Evolutionary conservation across 2,329 filamentous ascomycete genomes (phyloP).

Genomic region (Magnaporthiopsis rhizophila): DNA sequence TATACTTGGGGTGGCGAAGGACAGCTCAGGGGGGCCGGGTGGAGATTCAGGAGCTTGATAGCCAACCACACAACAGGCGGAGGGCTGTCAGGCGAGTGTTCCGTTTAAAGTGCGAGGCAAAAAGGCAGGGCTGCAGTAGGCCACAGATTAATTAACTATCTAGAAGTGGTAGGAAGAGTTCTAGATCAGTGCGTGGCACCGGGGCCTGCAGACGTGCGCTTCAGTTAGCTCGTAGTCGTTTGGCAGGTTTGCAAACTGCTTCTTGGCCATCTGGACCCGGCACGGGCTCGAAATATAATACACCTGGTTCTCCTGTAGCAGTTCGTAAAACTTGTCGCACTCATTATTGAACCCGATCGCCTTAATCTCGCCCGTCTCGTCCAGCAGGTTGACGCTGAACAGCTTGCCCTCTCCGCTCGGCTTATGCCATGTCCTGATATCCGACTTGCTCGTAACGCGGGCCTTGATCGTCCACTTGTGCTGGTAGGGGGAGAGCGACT

Average conservation of each 20-base stretch:
- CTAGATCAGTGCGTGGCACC: no score
- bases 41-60: no score
- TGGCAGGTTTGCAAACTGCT: slow-evolving; percentile 86
- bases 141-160: no score
- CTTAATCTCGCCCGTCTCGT: slow-evolving; percentile 93
- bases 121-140: no score
- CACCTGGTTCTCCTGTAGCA: slow-evolving; percentile 81
- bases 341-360: slow-evolving; percentile 94
- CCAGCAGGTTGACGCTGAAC: slow-evolving; percentile 90
- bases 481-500: slow-evolving; percentile 85
- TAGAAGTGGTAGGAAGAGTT: no score
- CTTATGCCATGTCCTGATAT: slow-evolving; percentile 94
- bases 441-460: slow-evolving; percentile 80
- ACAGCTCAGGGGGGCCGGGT: no score
- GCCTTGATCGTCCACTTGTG: slow-evolving; percentile 99
- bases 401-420: slow-evolving; percentile 84
- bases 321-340: slow-evolving; percentile 76
- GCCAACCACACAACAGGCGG: no score
- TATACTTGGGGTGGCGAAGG: no score
- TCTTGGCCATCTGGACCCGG: slow-evolving; percentile 81
- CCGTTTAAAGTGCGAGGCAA: no score
- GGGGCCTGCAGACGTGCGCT: no score
- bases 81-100: no score
- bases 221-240: slow-evolving; percentile 88
- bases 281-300: slow-evolving; percentile 94